Conservation (phyloP, 495 filamentous ascomycete species). For the Hypoxylon fragiforme region DNA sequence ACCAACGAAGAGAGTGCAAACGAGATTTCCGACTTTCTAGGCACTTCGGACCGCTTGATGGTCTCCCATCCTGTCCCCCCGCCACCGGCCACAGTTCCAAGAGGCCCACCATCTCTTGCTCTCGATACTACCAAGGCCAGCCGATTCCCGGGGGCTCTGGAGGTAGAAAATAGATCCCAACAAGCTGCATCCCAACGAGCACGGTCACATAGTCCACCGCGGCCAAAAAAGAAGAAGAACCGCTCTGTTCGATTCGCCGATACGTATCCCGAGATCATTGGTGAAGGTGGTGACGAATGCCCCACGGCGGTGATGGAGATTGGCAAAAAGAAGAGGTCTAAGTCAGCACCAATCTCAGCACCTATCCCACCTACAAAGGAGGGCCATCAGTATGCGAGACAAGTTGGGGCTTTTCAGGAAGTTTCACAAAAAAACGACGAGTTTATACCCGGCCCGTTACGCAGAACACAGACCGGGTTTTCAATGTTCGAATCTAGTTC, state of each 20-base stretch:
- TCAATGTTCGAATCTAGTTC: slow-evolving; percentile 37
- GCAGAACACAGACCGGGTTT: slow-evolving; percentile 55
- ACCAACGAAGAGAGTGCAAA: slow-evolving; percentile 43
- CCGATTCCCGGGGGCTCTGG: slow-evolving; percentile 48
- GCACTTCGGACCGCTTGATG: slow-evolving; percentile 45
- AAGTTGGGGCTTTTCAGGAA: slow-evolving; percentile 26
- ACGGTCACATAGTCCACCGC: slow-evolving; percentile 40
- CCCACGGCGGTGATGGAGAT: slow-evolving; percentile 71
- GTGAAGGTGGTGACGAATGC: slow-evolving; percentile 83
- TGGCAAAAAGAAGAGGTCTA: slow-evolving; percentile 53
- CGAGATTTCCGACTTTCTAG: slow-evolving; percentile 51
- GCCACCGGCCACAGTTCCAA: slow-evolving; percentile 30
- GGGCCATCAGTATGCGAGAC: slow-evolving; percentile 25
- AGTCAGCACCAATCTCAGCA: slow-evolving; percentile 37
- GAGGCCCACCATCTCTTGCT: slow-evolving; percentile 43
- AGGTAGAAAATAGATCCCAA: slow-evolving; percentile 39
- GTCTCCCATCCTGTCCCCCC: slow-evolving; percentile 43
- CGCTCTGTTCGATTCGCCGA: slow-evolving; percentile 72
- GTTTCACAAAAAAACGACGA: slow-evolving; percentile 30
- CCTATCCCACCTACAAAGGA: slow-evolving; percentile 30
- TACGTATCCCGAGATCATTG: slow-evolving; percentile 73
- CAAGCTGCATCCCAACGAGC: slow-evolving; percentile 37
- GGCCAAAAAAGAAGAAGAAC: slow-evolving; percentile 54
- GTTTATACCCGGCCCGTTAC: slow-evolving; percentile 44
- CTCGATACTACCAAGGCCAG: slow-evolving; percentile 51